Base-by-base conservation (phyloP, 768 basidiomycete genomes). In the Rhizopogon vesiculosus region DNA sequence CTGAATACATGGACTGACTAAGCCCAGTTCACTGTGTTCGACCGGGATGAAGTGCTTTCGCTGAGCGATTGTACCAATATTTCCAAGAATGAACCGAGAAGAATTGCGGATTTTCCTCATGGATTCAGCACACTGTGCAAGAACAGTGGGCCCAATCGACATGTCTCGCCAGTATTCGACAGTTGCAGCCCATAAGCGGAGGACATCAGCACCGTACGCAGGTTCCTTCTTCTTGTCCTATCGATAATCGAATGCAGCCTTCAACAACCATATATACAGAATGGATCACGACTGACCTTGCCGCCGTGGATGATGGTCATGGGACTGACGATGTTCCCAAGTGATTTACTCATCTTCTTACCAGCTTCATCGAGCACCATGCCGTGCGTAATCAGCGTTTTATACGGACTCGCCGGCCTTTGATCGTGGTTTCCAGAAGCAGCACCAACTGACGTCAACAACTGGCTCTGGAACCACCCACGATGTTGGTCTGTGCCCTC, bases 401-500 rank as follows among this genome's bases (percentile, higher is more conserved):
- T 78, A 66, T 93, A 99, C 10, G 96, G 87, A 45, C 74, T 74
- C 22, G 52, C 53, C 3, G 69, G 62, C 42, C 56, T 68, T 29
- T 53, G n/a, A 10, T 7, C 35, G 16, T 41, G 53, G 3, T 58
- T 61, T 0, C 31, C 55, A 62, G 61, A 61, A 19, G 64, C 57
- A 10, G 67, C 56, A 3, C 84, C 83, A 18, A 96, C 72, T 9
- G 85, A 81, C 3, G 97, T 98, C 45, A 99, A 74, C 28, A 99
- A 73, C 61, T 92, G 89, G 55, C 93, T 95, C 71, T 99, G 97
- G 77, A 99, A 99, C 96, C 96, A 99, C 8, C 96, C 96, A 7
- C 96, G 87, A 69, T 99, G 96, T 69, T 98, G 96, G 70, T 99
- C 96, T 1, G 91, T 89, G 13, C 97, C 97, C 65, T 99, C 96